Evolutionary conservation across 805 yeast genomes (phyloP), one percentile per base, ranked within the genome.

Genomic region (Metschnikowia lachancei): DNA sequence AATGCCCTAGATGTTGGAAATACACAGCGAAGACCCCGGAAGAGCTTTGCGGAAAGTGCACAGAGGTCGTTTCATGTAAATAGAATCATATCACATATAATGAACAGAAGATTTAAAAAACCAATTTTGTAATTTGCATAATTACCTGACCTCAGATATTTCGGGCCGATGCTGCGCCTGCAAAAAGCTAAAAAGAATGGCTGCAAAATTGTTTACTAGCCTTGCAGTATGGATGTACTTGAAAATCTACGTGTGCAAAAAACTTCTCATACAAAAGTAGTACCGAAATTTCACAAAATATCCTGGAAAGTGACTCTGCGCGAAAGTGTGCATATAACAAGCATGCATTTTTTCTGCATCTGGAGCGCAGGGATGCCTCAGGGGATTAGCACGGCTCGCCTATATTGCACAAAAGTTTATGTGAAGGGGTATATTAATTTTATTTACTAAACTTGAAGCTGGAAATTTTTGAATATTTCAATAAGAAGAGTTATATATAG

Each of bases 1-100:
- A 90, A 58, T 94, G 99, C 62, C 96, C 96, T 6, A 77, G 99
- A 61, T 94, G 99, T 66, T 94, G 99, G 99, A 87, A 87, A 58
- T 82, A 67, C 60, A 78, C 78, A 7, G 70, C 95, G 0, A 64
- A 58, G 0, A 55, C 51, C 0, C 81, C 75, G 30, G 80, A 80
- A 10, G 63, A 62, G 1, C 67, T 90, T 24, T 92, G 99, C 63
- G 35, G 44, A 1, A 77, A 94, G 54, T 92, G 98, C 67, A 64
- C 66, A 11, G 52, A 55, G 1, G 82, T 75, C 28, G 58, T 69
- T 2, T 18, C 44, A 71, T 56, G 63, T 56, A 53, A 46, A 55
- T 60, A 62, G 55, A 37, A 11, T 29, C 32, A 29, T 29, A 7
- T 11, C 4, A 5, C 32, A 29, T 29, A 29, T 14, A 31, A 24